Evolutionary conservation across 805 yeast species (phyloP).

Genomic region (Ascoidea rubescens): DNA sequence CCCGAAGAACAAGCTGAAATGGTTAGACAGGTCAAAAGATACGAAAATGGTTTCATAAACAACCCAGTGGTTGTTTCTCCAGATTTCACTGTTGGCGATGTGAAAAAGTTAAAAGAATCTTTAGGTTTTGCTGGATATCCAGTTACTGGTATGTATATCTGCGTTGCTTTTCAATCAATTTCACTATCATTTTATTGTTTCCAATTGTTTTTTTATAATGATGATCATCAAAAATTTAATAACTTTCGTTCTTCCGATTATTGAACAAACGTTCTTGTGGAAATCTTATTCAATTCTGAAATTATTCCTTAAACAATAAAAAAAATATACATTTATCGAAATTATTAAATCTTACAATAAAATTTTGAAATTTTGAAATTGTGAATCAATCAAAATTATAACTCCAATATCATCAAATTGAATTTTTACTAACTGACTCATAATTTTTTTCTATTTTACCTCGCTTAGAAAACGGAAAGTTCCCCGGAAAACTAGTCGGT

Average conservation of each 20-base stretch:
- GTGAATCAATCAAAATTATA: too few species aligned
- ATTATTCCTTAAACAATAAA: slow-evolving; percentile 1
- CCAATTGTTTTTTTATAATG: slow-evolving; percentile 20
- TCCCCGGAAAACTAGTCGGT: slow-evolving; percentile 86
- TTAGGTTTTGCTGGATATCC: slow-evolving; percentile 97
- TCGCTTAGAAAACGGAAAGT: slow-evolving; percentile 59
- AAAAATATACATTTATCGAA: too few species aligned
- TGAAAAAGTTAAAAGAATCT: slow-evolving; percentile 49
- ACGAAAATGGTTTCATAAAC: slow-evolving; percentile 93
- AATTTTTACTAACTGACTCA: neutral
- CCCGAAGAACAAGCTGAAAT: slow-evolving; percentile 96
- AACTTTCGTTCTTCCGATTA: slow-evolving; percentile 99
- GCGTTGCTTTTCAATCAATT: slow-evolving; percentile 7
- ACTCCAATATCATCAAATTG: too few species aligned
- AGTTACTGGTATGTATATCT: slow-evolving; percentile 83
- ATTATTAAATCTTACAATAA: too few species aligned
- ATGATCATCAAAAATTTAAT: slow-evolving; percentile 39
- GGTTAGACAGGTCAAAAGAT: slow-evolving; percentile 94
- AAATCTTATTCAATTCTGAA: slow-evolving; percentile 34
- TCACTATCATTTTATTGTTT: slow-evolving; percentile 1
- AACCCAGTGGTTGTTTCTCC: slow-evolving; percentile 86
- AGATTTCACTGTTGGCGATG: slow-evolving; percentile 62
- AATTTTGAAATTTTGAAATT: too few species aligned
- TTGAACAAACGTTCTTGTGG: slow-evolving; percentile 97
- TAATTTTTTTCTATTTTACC: slow-evolving; percentile 13